Evolutionary conservation across 345 rosid genomes (phyloP), one percentile per base, ranked within the genome.

Genomic region (Pugionium dolabratum): DNA sequence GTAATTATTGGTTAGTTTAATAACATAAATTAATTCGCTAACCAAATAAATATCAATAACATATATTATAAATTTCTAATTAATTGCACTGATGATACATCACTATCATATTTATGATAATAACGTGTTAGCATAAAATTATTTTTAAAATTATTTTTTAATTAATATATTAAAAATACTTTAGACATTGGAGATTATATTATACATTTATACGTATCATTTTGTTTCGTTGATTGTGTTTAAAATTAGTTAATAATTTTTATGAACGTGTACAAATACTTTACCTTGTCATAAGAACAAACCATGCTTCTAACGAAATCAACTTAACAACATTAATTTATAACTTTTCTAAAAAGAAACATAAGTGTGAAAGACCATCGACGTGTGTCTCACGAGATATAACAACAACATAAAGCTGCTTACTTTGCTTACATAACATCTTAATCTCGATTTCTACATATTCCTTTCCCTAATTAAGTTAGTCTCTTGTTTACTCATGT

Each of bases 401-500:
- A 34, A 49, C 18, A 40, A 53, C 26, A 25, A 46, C 18, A 71
- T 44, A 72, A 65, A 72, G 71, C 61, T 58, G 71, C 40, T 28
- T 35, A 43, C 61, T 58, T 64, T 35, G 55, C 71, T 65, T 72
- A 65, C 66, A 51, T 58, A 65, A 43, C 76, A 64, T 59, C 56
- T 43, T 47, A 2, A 65, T 58, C 64, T 65, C 71, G 50, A 29
- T 34, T 37, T 29, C 48, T 43, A 40, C 71, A 44, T 59, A 72
- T 72, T 65, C 76, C 48, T 72, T 72, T 58, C 66, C 76, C 7
- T 57, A 27, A 58, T 4, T 64, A 39, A 41, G 46, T 47, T 49
- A 48, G 36, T 57, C 7, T 49, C 31, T 55, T 64, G 60, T 58
- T 59, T 65, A 57, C 71, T 58, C 60, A 40, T 64, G 50, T 62